Base-by-base conservation (phyloP, 2,329 filamentous ascomycete species). In the Fusarium sp. region DNA sequence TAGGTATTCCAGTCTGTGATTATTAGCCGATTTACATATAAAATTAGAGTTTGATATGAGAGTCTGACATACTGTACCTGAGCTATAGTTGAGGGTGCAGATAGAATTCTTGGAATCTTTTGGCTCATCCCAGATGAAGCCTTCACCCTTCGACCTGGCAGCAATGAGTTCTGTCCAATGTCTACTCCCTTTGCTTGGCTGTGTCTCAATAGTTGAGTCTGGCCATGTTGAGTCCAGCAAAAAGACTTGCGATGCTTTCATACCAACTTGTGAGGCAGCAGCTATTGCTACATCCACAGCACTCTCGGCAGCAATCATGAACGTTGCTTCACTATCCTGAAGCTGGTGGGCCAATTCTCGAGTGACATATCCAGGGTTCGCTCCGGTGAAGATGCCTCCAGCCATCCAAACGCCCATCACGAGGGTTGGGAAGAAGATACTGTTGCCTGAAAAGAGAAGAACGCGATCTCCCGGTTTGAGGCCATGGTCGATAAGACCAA, bases 61-160 rank as follows among this genome's bases (percentile, higher is more conserved):
- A 14, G 11, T 27, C 4, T 17, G 32, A 56, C 74, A 27, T 74
- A 76, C 74, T 30, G 91, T 94, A 13, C 92, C 88, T 30, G 87
- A 90, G 67, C 88, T 92, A 79, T 95, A 96, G 78, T 96, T 96
- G 65, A 96, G 85, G 23, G 88, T 90, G 69, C 90, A 87, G 2
- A 87, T 86, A 7, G 84, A 83, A 23, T 79, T 77, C 59, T 83
- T 83, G 3, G 87, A 79, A 40, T 85, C 81, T 0, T 79, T 76
- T 1, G 82, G 83, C 59, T 89, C 83, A 17, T 85, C 76, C 92
- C 92, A 96, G 47, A 80, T 77, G 76, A 91, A 94, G 3, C 73
- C 74, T 4, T 81, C 78, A 2, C 87, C 91, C 40, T 87, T 82
- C 13, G 79, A 75, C 32, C 79, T 79, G 2, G 80, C 79, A 6